A percentile compares a stretch with the other conserved stretches of the same genome.
Evolutionary conservation across 2,329 filamentous ascomycete species (phyloP).

Genomic region (Fusarium acutatum): DNA sequence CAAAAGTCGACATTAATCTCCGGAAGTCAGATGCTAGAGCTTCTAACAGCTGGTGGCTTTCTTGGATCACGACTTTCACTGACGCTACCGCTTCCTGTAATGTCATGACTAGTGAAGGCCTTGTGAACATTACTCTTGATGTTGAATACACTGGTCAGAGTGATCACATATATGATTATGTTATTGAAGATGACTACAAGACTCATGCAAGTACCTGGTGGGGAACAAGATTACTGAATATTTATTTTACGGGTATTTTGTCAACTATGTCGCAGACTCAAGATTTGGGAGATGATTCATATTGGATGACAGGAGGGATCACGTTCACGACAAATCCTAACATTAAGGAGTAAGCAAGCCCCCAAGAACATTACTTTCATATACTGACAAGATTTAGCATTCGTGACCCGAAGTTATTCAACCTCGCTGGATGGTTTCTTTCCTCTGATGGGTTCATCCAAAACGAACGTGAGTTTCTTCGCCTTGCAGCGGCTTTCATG

Average conservation of each 20-base stretch:
- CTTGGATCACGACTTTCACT: neutral
- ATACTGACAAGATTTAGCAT: neutral
- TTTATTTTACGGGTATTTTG: constrained; percentile 5
- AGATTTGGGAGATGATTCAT: neutral
- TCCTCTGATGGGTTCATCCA: neutral
- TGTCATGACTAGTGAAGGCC: neutral
- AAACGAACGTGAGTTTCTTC: neutral
- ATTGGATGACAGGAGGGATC: constrained; percentile 4
- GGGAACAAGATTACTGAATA: constrained; percentile 22
- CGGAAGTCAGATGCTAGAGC: neutral
- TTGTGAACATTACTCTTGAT: constrained; percentile 8
- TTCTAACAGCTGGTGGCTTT: constrained; percentile 4
- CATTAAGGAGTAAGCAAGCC: neutral
- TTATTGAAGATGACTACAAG: constrained; percentile 13
- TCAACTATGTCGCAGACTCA: constrained; percentile 6
- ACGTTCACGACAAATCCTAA: neutral
- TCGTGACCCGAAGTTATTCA: neutral
- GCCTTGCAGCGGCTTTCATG: too few species aligned
- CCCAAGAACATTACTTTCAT: accelerated
- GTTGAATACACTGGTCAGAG: constrained; percentile 1
- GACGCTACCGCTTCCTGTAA: constrained; percentile 5
- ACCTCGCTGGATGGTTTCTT: constrained; percentile 1
- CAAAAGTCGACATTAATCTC: neutral
- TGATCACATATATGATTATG: constrained; percentile 9
- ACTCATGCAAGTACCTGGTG: constrained; percentile 21